Conservation (phyloP, 257 asterid species). For the Scutellaria baicalensis region DNA sequence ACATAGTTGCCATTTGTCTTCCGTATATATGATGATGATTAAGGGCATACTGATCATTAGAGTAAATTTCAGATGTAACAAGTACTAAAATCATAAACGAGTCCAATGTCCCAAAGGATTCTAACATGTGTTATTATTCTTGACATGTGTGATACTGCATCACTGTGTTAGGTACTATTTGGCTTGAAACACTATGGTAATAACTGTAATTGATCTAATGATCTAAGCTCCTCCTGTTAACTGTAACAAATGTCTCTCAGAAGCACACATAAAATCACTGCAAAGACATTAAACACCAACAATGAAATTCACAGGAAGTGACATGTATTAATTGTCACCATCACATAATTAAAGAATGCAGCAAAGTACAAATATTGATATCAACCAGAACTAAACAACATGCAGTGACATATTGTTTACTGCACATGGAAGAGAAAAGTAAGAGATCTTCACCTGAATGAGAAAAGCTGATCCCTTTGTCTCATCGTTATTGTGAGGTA, state of each 20-base stretch:
- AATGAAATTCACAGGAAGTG: neutral
- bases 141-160: no score
- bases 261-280: neutral
- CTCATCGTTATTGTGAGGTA: constrained; percentile 38
- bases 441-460: constrained; percentile 48
- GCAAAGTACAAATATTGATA: neutral
- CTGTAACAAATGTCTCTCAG: neutral
- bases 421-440: neutral
- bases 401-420: neutral
- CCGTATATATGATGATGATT: neutral
- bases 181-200: no score
- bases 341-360: neutral
- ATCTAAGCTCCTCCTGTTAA: neutral
- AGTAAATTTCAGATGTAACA: neutral
- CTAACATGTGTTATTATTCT: neutral
- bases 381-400: neutral
- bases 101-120: neutral
- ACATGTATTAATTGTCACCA: neutral
- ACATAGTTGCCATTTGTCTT: neutral
- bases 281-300: neutral
- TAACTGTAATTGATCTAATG: neutral
- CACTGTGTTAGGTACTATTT: no score
- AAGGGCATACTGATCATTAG: neutral
- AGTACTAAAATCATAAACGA: neutral
- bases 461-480: constrained; percentile 72